Conservation (phyloP, 1,284 basidiomycete species). For the Sphagnurus paluster region DNA sequence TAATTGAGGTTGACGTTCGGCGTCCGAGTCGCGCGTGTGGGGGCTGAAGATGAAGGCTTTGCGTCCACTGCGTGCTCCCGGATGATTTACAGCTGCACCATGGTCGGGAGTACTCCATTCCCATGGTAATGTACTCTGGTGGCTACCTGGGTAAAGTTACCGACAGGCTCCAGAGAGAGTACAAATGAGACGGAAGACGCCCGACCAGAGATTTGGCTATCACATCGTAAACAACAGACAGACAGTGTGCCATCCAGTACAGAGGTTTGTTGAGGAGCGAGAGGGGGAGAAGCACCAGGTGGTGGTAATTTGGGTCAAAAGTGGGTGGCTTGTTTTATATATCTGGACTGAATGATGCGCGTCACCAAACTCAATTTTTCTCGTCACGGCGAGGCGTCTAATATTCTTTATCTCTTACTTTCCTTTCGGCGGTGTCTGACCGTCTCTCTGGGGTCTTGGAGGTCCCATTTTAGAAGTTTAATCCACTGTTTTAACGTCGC, state of each 20-base stretch:
- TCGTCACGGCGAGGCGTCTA: too few relatives aligned
- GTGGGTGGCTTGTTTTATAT: background rate
- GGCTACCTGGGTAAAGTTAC: background rate
- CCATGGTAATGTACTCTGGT: slow-evolving; percentile 17
- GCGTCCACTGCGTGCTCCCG: background rate
- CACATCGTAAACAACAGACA: slow-evolving; percentile 5
- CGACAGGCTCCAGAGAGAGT: slow-evolving; percentile 13
- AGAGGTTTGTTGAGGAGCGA: background rate
- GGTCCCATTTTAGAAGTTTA: too few relatives aligned
- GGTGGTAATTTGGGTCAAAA: background rate
- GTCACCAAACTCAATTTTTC: background rate
- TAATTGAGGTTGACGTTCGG: too few relatives aligned
- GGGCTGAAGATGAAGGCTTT: background rate
- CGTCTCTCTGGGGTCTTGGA: too few relatives aligned
- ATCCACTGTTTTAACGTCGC: too few relatives aligned
- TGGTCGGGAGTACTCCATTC: slow-evolving; percentile 16
- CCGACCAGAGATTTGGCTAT: slow-evolving; percentile 9
- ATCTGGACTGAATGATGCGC: background rate
- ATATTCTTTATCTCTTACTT: too few relatives aligned
- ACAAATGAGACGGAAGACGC: slow-evolving; percentile 13
- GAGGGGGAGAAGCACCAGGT: too few relatives aligned
- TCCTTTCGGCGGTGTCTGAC: too few relatives aligned
- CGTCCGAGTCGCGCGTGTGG: background rate
- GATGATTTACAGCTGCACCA: slow-evolving; percentile 3
- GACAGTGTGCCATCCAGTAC: background rate